These are phyloP conservation scores for Phlyctochytrium planicorne DNA, from an alignment of 192 early-diverging fungal species.

Conservation along the genomic window DNA sequence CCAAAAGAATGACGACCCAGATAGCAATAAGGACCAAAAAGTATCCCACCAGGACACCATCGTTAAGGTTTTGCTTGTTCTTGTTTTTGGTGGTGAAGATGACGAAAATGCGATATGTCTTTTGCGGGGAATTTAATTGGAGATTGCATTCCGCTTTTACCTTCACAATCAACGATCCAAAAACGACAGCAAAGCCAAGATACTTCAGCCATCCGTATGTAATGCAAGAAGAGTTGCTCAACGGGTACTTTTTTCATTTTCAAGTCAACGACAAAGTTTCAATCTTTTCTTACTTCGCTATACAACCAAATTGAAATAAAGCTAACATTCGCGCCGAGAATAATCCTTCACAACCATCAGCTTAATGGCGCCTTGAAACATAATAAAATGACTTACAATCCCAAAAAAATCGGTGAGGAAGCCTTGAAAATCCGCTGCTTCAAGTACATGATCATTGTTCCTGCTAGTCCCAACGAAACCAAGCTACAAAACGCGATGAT, in stretches of 20 bases:
- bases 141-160: no score
- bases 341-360: neutral
- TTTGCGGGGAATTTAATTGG: no score
- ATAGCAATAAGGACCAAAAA: neutral
- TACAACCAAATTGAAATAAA: neutral
- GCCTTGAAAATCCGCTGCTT: slow-evolving; percentile 9
- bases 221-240: slow-evolving; percentile 1
- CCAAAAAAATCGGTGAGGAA: neutral
- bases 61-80: neutral
- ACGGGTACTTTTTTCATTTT: no score
- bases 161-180: neutral
- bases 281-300: no score
- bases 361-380: neutral
- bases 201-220: slow-evolving; percentile 6
- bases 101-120: slow-evolving; percentile 8
- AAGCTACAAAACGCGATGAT: neutral
- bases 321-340: neutral
- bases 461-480: neutral
- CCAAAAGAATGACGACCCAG: neutral
- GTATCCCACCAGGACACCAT: neutral
- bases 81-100: slow-evolving; percentile 6
- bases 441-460: slow-evolving; percentile 1
- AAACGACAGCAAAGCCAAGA: slow-evolving; percentile 3
- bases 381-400: neutral
- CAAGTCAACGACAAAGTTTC: no score